Evolutionary conservation across 768 basidiomycete genomes (phyloP), one percentile per base, ranked within the genome.

Genomic region (Lentinula guzmanii): DNA sequence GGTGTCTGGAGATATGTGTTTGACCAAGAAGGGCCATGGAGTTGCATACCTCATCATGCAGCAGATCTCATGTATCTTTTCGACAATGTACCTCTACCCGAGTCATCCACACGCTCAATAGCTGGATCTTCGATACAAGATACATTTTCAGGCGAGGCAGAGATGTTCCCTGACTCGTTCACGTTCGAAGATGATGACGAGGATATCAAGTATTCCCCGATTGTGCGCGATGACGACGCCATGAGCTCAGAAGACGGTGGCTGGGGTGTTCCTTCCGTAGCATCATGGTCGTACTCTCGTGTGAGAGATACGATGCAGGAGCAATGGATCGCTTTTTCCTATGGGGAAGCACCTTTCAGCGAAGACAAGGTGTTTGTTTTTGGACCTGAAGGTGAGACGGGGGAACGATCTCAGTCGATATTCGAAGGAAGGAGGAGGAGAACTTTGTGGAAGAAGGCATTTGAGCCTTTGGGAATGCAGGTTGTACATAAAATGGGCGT

Each of bases 1-100:
- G 81, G 81, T n/a, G 88, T 90, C 5, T 92, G 86, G 85, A 80
- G 90, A 61, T 92, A 89, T 66, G 84, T 90, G 16, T 92, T 92
- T 68, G 90, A 92, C 71, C 90, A 92, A 73, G 90, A 90, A 66
- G 83, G 86, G 1, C 87, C 89, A 8, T 75, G 79, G 24, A 78
- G 83, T 52, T 83, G 84, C 13, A 70, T 83, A 18, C 83, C 89
- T 2, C 89, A 90, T 67, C 87, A 91, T 68, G 84, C 81, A 1
- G 83, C 84, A 0, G 90, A 91, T 69, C 73, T 92, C 48, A 79
- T 89, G 61, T 92, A 91, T 70, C 79, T 92, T 54, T 92, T 91
- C 71, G 90, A 90, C 73, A 91, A 84, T 63, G 80, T 86, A 34
- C 85, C 87, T 7, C 75, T 86, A 1, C 83, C 85, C 18, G 71